Evolutionary conservation across 768 basidiomycete species (phyloP).

Genomic region (Pleurotus eryngii): DNA sequence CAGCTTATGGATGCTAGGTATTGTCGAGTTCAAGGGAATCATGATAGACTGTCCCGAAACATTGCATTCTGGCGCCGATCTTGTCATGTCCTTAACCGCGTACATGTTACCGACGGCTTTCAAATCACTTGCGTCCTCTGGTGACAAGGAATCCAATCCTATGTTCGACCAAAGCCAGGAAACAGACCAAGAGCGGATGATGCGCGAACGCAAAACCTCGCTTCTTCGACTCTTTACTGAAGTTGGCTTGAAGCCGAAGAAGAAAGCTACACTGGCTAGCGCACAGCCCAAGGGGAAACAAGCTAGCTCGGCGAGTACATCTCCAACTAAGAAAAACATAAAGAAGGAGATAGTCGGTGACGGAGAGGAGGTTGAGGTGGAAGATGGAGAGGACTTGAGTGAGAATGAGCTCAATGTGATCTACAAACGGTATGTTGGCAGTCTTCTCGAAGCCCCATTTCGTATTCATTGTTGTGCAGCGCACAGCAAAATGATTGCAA

Average conservation of each 20-base stretch:
- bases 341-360: constrained; percentile 71
- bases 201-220: constrained; percentile 78
- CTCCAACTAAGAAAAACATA: constrained; percentile 32
- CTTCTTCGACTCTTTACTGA: constrained; percentile 71
- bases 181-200: constrained; percentile 71
- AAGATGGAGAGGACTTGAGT: constrained; percentile 77
- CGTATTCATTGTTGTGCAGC: constrained; percentile 34
- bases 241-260: constrained; percentile 64
- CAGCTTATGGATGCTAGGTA: constrained; percentile 31
- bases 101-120: constrained; percentile 73
- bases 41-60: constrained; percentile 76
- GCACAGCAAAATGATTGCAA: constrained; percentile 78
- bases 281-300: background rate
- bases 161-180: constrained; percentile 79
- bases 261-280: background rate
- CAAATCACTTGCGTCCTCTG: constrained; percentile 33
- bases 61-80: constrained; percentile 70
- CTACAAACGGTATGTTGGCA: constrained; percentile 66
- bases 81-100: constrained; percentile 74
- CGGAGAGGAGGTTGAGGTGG: constrained; percentile 80
- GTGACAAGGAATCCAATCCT: constrained; percentile 28
- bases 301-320: constrained; percentile 11
- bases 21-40: constrained; percentile 60
- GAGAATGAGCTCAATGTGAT: constrained; percentile 81
- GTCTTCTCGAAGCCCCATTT: background rate